These are phyloP conservation scores for Talaromyces pinophilus DNA, from an alignment of 2,329 filamentous ascomycete species.

Conservation along the genomic window DNA sequence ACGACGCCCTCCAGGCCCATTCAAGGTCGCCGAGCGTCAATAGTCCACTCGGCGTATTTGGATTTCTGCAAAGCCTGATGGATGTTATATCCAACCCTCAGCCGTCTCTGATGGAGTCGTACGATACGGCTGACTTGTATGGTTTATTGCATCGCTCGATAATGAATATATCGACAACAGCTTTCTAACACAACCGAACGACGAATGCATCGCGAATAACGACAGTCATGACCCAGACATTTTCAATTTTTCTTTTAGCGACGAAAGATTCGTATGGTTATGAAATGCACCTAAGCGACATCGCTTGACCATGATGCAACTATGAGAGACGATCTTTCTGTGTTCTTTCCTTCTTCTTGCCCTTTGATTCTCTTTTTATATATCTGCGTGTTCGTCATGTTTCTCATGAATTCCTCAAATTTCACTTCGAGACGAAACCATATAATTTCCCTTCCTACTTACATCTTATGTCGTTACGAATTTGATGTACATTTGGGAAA, in stretches of 20 bases:
- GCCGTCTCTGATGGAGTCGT: neutral
- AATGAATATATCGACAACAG: neutral
- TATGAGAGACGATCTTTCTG: neutral
- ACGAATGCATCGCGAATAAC: neutral
- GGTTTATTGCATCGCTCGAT: constrained; percentile 2
- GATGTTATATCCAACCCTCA: constrained; percentile 14
- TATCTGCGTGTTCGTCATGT: neutral
- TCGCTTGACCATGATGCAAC: neutral
- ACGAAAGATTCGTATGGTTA: neutral
- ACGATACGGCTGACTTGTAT: constrained; percentile 9
- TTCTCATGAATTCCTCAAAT: neutral
- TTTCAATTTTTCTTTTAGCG: neutral
- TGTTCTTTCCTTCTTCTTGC: neutral
- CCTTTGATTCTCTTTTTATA: neutral
- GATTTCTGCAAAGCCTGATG: constrained; percentile 4
- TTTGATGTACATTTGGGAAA: neutral
- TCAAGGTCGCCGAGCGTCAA: neutral
- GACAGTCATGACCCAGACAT: neutral
- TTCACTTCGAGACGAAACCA: neutral
- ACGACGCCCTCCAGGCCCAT: neutral
- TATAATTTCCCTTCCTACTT: neutral
- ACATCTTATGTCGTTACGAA: neutral
- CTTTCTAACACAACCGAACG: neutral
- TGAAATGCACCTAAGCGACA: neutral
- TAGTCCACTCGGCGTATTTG: neutral